Evolutionary conservation across 257 asterid genomes (phyloP).

Genomic region (Henckelia pumila): DNA sequence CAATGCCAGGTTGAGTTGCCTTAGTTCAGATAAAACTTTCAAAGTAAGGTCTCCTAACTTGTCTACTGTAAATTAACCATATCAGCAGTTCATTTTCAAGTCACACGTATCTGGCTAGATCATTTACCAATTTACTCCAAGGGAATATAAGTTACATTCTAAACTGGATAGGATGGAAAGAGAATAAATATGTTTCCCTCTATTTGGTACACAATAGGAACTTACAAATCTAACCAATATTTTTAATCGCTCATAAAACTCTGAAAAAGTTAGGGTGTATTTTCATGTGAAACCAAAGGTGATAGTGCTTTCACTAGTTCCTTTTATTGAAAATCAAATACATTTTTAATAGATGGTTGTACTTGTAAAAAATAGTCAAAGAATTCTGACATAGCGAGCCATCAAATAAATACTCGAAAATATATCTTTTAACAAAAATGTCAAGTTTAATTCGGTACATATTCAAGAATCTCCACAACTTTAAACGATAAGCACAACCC

Average conservation of each 20-base stretch:
- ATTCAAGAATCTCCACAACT: background rate
- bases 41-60: background rate
- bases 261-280: too few relatives aligned
- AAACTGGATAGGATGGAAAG: background rate
- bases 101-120: background rate
- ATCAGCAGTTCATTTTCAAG: slow-evolving; percentile 12
- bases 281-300: background rate
- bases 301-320: background rate
- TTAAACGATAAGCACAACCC: background rate
- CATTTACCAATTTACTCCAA: background rate
- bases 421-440: too few relatives aligned
- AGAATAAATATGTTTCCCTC: too few relatives aligned
- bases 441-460: too few relatives aligned
- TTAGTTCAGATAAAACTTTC: background rate
- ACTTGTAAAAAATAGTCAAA: too few relatives aligned
- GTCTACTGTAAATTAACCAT: slow-evolving; percentile 3
- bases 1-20: background rate
- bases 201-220: too few relatives aligned
- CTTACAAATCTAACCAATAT: too few relatives aligned
- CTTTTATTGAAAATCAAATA: too few relatives aligned
- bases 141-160: background rate
- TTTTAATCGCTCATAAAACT: too few relatives aligned
- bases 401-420: too few relatives aligned
- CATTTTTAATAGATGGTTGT: too few relatives aligned
- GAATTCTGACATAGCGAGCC: too few relatives aligned